Evolutionary conservation across 148 eudicot genomes (phyloP).

Genomic region (Dianthus caryophyllus): DNA sequence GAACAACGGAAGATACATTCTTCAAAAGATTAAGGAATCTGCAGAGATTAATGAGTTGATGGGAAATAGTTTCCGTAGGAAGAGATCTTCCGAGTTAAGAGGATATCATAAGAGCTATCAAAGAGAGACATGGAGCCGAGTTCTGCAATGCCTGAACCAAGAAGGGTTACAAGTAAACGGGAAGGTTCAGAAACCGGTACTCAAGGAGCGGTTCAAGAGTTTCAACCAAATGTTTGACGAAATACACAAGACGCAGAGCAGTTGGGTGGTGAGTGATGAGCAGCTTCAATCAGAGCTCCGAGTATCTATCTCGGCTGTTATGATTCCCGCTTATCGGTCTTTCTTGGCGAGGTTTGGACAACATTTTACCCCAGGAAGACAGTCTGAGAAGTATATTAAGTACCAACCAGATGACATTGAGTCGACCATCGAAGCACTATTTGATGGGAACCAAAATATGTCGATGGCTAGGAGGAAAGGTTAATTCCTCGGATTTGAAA

Average conservation of each 20-base stretch:
- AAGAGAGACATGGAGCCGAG: conserved; percentile 67
- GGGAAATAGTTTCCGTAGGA: conserved; percentile 54
- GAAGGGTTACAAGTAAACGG: conserved; percentile 61
- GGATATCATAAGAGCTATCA: conserved; percentile 78
- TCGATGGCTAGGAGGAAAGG: conserved; percentile 63
- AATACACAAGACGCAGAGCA: conserved; percentile 65
- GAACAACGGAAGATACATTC: conserved; percentile 81
- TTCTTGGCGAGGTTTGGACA: conserved; percentile 71
- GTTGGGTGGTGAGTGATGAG: conserved; percentile 89
- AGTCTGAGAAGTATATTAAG: conserved; percentile 72
- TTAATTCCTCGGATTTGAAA: conserved; percentile 23
- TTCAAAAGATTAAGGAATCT: conserved; percentile 71
- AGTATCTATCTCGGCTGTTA: conserved; percentile 67
- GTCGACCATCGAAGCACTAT: conserved; percentile 58
- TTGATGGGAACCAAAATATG: conserved; percentile 55
- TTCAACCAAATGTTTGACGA: conserved; percentile 69
- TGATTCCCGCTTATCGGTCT: conserved; percentile 86
- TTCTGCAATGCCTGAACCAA: conserved; percentile 53
- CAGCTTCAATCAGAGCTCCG: conserved; percentile 86
- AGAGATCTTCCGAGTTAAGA: conserved; percentile 56
- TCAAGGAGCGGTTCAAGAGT: conserved; percentile 77
- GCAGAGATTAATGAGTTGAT: conserved; percentile 50
- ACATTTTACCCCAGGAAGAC: conserved; percentile 46
- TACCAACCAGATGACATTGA: conserved; percentile 91
- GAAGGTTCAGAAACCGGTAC: conserved; percentile 48